These are phyloP conservation scores for Linnemannia zychae DNA, from an alignment of 192 early-diverging fungal species.

Conservation along the genomic window DNA sequence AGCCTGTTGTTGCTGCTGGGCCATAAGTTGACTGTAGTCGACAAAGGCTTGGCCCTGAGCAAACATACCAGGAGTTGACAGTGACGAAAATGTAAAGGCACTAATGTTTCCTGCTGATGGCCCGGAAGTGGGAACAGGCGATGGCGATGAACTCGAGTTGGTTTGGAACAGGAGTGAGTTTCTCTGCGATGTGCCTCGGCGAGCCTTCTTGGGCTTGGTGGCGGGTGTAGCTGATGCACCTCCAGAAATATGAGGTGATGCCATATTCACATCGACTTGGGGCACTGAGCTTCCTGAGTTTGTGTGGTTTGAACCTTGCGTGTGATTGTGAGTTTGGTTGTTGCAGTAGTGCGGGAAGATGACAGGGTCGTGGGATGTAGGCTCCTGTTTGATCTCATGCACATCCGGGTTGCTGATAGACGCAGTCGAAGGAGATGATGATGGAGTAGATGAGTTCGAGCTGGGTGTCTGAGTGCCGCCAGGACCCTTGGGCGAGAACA, in stretches of 20 bases:
- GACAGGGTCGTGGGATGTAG: neutral
- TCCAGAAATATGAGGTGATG: neutral
- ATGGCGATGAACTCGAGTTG: neutral
- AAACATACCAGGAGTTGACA: conserved; percentile 53
- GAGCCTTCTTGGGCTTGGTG: conserved; percentile 24
- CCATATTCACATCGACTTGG: neutral
- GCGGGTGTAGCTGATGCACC: neutral
- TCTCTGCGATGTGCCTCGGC: conserved; percentile 15
- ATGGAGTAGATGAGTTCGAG: conserved; percentile 23
- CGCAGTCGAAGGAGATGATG: conserved; percentile 39
- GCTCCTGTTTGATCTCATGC: conserved; percentile 39
- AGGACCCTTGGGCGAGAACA: conserved; percentile 42
- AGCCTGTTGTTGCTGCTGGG: conserved; percentile 4
- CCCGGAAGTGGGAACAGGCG: neutral
- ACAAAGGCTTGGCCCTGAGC: conserved; percentile 48
- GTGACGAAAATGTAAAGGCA: conserved; percentile 34
- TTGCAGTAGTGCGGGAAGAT: neutral
- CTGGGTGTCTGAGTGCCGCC: conserved; percentile 22
- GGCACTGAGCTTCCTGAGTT: neutral
- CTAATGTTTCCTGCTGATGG: neutral
- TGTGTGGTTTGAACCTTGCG: neutral
- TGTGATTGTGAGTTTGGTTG: neutral
- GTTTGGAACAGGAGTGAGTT: conserved; percentile 23
- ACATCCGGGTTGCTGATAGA: conserved; percentile 38
- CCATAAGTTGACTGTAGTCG: conserved; percentile 18